phyloP scores from a whole-genome alignment of 148 eudicot genomes.

The Polygonum aviculare region DNA sequence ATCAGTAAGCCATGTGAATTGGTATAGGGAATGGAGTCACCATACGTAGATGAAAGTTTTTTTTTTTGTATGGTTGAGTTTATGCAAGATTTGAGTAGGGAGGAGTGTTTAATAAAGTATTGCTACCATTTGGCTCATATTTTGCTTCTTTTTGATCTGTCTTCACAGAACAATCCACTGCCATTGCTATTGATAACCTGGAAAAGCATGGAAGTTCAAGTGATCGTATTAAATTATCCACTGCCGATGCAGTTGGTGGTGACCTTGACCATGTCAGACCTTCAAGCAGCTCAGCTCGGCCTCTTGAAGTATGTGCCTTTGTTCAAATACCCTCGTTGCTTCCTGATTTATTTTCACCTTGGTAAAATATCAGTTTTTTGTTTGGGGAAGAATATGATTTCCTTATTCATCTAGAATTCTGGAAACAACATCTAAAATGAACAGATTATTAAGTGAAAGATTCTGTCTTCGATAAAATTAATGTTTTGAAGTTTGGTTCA shows the following conservation, averaged over 20 bases:
- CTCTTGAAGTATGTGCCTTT: constrained; percentile 6
- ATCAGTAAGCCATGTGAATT: not conserved
- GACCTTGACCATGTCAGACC: constrained; percentile 9
- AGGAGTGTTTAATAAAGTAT: not conserved
- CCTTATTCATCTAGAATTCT: not conserved
- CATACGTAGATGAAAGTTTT: not conserved
- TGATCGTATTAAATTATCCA: not conserved
- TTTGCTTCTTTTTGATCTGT: not conserved
- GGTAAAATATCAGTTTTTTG: not conserved
- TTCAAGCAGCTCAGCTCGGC: not conserved
- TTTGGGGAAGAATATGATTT: not conserved
- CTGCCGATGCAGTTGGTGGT: not conserved
- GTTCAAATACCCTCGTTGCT: not conserved
- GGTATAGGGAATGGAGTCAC: not conserved
- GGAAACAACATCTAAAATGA: not conserved
- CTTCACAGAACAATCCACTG: constrained; percentile 5
- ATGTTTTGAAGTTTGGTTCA: not conserved
- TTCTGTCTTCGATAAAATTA: not conserved
- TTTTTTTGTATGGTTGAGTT: not conserved
- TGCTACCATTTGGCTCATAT: not conserved
- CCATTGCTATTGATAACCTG: not conserved
- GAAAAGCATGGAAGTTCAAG: not conserved
- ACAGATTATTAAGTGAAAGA: not conserved
- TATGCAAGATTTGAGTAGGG: not conserved
- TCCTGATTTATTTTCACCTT: not conserved